Evolutionary conservation across 768 basidiomycete species (phyloP).

Genomic region (Lentinula guzmanii): DNA sequence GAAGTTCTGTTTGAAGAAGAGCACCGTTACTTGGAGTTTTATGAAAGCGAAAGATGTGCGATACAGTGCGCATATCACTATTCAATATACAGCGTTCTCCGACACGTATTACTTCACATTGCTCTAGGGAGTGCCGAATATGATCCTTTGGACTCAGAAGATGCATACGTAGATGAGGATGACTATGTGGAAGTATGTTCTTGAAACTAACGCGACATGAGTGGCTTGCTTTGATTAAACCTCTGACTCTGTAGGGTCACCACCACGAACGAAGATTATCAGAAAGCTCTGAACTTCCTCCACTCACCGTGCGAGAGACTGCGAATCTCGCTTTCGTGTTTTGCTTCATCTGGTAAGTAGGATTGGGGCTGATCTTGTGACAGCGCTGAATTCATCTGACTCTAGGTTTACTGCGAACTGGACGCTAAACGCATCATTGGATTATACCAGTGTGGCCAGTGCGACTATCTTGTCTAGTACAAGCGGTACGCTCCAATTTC

Average conservation of each 20-base stretch:
- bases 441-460: conserved; percentile 90
- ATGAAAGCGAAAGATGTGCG: not conserved
- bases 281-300: conserved; percentile 14
- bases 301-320: conserved; percentile 65
- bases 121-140: conserved; percentile 15
- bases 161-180: not conserved
- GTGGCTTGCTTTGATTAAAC: not conserved
- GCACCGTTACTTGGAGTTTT: not conserved
- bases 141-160: conserved; percentile 18
- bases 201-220: not conserved
- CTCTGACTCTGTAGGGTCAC: not conserved
- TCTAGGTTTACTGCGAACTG: conserved; percentile 84
- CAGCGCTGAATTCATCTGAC: not conserved
- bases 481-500: conserved; percentile 56
- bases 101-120: not conserved
- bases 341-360: conserved; percentile 67
- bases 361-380: not conserved
- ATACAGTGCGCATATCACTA: not conserved
- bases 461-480: conserved; percentile 85
- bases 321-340: conserved; percentile 73
- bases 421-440: conserved; percentile 77
- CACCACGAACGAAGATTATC: conserved; percentile 9
- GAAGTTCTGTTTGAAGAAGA: not conserved
- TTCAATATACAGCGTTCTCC: not conserved
- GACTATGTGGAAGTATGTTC: not conserved